Evolutionary conservation across 805 yeast species (phyloP), one percentile per base, ranked within the genome.

Genomic region (Pichia heedii): DNA sequence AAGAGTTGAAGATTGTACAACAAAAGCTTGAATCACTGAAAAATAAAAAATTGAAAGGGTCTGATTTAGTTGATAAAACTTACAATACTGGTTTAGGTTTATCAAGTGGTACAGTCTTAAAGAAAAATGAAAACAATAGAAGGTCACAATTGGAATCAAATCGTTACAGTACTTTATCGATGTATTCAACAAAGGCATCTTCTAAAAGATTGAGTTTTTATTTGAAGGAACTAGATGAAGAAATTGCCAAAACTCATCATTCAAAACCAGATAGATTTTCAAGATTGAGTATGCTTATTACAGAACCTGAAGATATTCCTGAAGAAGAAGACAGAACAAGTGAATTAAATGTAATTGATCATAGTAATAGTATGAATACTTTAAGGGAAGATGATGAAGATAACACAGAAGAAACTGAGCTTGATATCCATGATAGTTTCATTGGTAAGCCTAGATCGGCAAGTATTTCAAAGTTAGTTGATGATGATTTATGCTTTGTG

Each of bases 111-210:
- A 49, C 57, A 2, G 55, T 53, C n/a, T 9, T 47, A 39, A 27
- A 51, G 45, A 42, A 51, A 46, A 29, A 38, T 47, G 43, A 72
- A 68, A n/a, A 15, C 4, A 21, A n/a, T n/a, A 43, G 32, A 36
- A 41, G 16, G 13, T 24, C 47, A 19, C 48, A 39, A 43, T 33
- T 35, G 42, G 50, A 36, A 45, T 77, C 77, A 55, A 83, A 79
- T 61, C 72, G 93, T 55, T 65, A 81, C 42, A 79, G 86, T 27
- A 83, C 83, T n/a, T 60, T 83, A 35, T 80, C 88, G 0, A 66
- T 81, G 61, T 79, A 80, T 53, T 81, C 89, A 1, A 77, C 88
- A 3, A 77, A 73, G 48, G 76, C 72, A 37, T 79, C 86, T 0
- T 80, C 73, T 50, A 73, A 72, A 33, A 80, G 82, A 54, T 66